Base-by-base conservation (phyloP, 179 eudicot species). In the Silene noctiflora region DNA sequence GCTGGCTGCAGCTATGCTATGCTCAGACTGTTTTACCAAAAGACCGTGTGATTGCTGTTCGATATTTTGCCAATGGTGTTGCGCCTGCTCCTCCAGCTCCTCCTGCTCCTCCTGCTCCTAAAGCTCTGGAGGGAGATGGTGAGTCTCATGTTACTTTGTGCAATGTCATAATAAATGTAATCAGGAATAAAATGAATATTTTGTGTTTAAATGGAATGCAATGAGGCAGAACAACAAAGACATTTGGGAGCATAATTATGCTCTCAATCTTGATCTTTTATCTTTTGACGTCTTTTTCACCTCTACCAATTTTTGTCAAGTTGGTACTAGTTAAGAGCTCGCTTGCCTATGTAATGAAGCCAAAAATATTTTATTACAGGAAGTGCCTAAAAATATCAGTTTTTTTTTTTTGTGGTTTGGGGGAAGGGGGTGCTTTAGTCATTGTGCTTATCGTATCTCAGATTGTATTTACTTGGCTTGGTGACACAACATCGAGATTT, bases 101-200 rank as follows among this genome's bases (percentile, higher is more conserved):
- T 67, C 91, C 89, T 21, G 65, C 81, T n/a, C 29, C 29, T 27
- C 29, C 29, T 27, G 29, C 29, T 76, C 72, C 74, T 63, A 63
- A 83, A 24, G 84, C 84, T 33, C 89, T 88, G 20, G 93, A 95
- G 87, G 99, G 98, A 75, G 99, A 95, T 84, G 97, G 99, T 95
- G 69, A 82, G 97, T 86, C 19, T 7, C 79, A 6, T 58, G 33
- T 67, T 51, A 14, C 60, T 71, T 12, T 29, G 5, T 31, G 20
- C 19, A 16, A 29, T 71, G 12, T 31, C 1, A 7, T 24, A 16
- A 51, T 3, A 16, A 20, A 22, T 12, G 39, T 16, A 13, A 24
- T 8, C 22, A 9, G 31, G 17, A 62, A 24, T 0, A 25, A 16
- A 70, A 13, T 39, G 4, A 5, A 33, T 16, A 12, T 67, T 19